Evolutionary conservation across 345 rosid genomes (phyloP).

Genomic region (Corchorus capsularis): DNA sequence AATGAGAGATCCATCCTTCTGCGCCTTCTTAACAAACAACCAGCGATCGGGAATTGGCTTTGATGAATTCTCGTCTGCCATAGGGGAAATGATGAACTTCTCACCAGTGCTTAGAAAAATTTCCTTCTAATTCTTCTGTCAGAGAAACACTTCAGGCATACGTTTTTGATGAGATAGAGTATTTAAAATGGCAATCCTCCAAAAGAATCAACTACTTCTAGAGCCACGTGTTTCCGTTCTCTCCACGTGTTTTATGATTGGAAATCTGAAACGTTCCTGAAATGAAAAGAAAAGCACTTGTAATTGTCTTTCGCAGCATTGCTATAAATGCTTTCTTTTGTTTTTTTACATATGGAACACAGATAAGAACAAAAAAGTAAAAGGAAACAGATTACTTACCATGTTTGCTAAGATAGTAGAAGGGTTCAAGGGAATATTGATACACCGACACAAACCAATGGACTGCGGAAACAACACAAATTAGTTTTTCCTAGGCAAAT

Average conservation of each 20-base stretch:
- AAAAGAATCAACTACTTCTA: constrained; percentile 4
- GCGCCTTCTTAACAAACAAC: not conserved
- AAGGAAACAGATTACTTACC: not conserved
- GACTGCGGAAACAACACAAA: not conserved
- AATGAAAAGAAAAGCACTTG: not conserved
- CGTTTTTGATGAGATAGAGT: constrained; percentile 21
- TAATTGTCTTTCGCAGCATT: not conserved
- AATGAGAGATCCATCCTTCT: constrained; percentile 18
- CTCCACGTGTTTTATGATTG: constrained; percentile 12
- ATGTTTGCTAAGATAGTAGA: constrained; percentile 5
- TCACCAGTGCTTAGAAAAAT: constrained; percentile 5
- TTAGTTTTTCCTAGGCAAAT: not conserved
- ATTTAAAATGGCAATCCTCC: constrained; percentile 17
- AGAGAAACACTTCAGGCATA: constrained; percentile 10
- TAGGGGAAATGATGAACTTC: constrained; percentile 4
- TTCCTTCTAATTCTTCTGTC: not conserved
- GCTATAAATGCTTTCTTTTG: not conserved
- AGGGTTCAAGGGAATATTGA: not conserved
- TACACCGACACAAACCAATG: not conserved
- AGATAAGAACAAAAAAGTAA: not conserved
- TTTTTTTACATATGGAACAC: constrained; percentile 1
- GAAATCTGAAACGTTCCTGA: constrained; percentile 15
- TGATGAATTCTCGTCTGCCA: constrained; percentile 19
- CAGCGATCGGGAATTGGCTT: constrained; percentile 26
- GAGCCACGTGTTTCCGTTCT: constrained; percentile 22